Base-by-base conservation (phyloP, 345 rosid species). In the Sisymbrium irio region DNA sequence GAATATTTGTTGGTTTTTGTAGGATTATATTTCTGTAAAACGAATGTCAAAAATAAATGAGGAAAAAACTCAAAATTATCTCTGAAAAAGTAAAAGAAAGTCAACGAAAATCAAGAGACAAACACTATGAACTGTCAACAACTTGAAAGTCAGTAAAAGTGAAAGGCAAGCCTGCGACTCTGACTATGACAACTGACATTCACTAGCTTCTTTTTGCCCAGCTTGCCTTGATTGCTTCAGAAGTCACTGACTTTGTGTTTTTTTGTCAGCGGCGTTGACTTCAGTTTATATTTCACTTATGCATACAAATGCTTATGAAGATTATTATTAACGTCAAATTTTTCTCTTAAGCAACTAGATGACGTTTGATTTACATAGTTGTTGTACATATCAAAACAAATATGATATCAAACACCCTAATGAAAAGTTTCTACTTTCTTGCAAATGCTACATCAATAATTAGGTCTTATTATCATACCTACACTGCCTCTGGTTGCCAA, bases 141-240 rank as follows among this genome's bases (percentile, higher is more conserved):
- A 62, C 76, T 62, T 72, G 53, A 18, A 62, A 62, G 45, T n/a
- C 35, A 33, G 10, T 20, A 73, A 42, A 63, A 54, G 64, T 63
- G 46, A 42, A 27, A 72, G 39, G 61, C 9, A 50, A 33, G 12
- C 9, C 55, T 41, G 7, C 47, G 57, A 60, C 39, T 30, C 49
- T 18, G 58, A 61, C 61, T 35, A 50, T 35, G 59, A 60, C 19
- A 60, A 47, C 27, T 2, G 32, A 62, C 51, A 50, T 51, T 41
- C 54, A 30, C 69, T 54, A 40, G 45, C 58, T 70, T 45, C 55
- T 13, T 58, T 42, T 36, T 22, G 17, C 28, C 36, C 41, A 69
- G 1, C 30, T 70, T 35, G 19, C 41, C 15, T 71, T 59, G 46
- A 47, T 35, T 33, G 57, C 20, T 65, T 25, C 49, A 51, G 39